These are phyloP conservation scores for Colletotrichum sojae DNA, from an alignment of 2,329 filamentous ascomycete species.

Conservation along the genomic window DNA sequence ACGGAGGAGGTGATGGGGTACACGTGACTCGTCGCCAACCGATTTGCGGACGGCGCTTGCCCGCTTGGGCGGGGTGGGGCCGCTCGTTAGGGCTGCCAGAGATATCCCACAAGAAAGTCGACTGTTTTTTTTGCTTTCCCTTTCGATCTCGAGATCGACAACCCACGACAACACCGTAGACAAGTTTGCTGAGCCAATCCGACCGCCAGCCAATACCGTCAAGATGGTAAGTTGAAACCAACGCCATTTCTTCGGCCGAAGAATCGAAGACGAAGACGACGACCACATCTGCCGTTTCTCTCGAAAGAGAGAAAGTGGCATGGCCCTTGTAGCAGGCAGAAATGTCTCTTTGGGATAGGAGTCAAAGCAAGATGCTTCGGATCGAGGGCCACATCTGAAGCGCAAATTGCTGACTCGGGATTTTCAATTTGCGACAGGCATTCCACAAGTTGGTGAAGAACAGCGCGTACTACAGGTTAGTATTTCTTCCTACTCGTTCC, in stretches of 20 bases:
- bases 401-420: conserved; percentile 99
- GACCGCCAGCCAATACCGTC: conserved; percentile 62
- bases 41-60: conserved; percentile 12
- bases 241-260: conserved; percentile 25
- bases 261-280: conserved; percentile 14
- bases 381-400: conserved; percentile 83
- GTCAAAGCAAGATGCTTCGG: conserved; percentile 99
- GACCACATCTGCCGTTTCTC: conserved; percentile 48
- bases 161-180: conserved; percentile 47
- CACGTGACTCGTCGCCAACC: conserved; percentile 60
- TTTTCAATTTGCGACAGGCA: conserved; percentile 70
- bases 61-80: conserved; percentile 42
- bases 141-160: conserved; percentile 43
- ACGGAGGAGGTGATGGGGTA: background rate
- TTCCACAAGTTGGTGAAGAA: conserved; percentile 98
- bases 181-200: conserved; percentile 40
- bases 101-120: conserved; percentile 55
- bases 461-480: conserved; percentile 98
- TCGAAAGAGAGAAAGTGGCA: conserved; percentile 42
- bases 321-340: conserved; percentile 52
- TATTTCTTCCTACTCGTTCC: conserved; percentile 40
- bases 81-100: conserved; percentile 56
- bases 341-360: conserved; percentile 65
- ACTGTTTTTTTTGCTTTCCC: conserved; percentile 29
- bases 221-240: conserved; percentile 77